Evolutionary conservation across 2,329 filamentous ascomycete species (phyloP), one percentile per base, ranked within the genome.

Genomic region (Graphilbum sp.): DNA sequence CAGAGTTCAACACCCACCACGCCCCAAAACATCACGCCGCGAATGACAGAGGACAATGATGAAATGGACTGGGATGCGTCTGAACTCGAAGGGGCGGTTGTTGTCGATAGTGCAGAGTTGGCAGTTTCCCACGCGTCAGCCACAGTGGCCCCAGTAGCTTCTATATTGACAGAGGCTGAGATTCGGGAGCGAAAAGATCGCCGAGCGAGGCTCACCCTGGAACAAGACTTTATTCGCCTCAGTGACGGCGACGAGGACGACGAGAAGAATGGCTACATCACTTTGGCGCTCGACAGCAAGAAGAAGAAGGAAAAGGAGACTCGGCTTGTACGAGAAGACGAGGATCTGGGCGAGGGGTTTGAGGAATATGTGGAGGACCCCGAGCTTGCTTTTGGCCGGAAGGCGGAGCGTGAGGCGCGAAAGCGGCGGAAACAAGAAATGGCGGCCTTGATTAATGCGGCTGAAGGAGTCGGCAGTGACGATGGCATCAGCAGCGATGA

Each of bases 121-220:
- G 45, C 55, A 30, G 45, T 50, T 48, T 48, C 32, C 2, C 17
- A 12, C 16, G 30, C 13, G 52, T 20, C 32, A 4, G 24, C 34
- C 4, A 13, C 27, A 5, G 15, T 15, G 7, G 27, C 27, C 8
- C 27, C 27, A 5, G 27, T n/a, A 15, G 27, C 27, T 5, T 12
- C 27, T 12, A 29, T 29, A 18, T 9, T 24, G 12, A 12, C 33
- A 8, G 10, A 23, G 33, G 15, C 16, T 23, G 83, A 95, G 52
- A 93, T 96, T 36, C 72, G 71, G 21, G 87, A 93, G 58, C 92
- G 87, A 62, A 96, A 95, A 57, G 82, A 85, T 43, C 74, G 90
- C 2, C 73, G 88, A 15, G 79, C 80, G n/a, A 75, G 88, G 1
- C 57, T 92, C 11, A 87, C 86, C 1, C 67, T 75, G 49, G 61